Conservation (phyloP, 208 protist genomes). For the Polymyxa betae region DNA sequence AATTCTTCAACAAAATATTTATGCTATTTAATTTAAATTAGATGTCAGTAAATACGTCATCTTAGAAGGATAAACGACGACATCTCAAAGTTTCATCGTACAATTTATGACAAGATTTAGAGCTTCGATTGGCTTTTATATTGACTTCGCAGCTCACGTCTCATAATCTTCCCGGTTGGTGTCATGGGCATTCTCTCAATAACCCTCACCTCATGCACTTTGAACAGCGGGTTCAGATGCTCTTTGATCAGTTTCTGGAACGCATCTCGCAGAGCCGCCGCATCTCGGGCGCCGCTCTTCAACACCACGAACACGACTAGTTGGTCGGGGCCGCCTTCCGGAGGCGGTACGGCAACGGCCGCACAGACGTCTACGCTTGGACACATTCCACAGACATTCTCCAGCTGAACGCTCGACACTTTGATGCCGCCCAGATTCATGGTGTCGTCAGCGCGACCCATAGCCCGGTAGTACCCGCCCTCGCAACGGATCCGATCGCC, state of each 20-base stretch:
- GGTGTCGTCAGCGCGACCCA: slow-evolving; percentile 51
- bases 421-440: slow-evolving; percentile 57
- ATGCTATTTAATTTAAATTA: too few species aligned
- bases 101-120: too few species aligned
- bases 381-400: slow-evolving; percentile 20
- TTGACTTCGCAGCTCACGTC: slow-evolving; percentile 22
- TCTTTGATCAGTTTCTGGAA: background rate
- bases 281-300: background rate
- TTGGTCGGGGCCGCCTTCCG: slow-evolving; percentile 34
- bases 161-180: slow-evolving; percentile 52
- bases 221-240: slow-evolving; percentile 31
- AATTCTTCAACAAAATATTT: too few species aligned
- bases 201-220: slow-evolving; percentile 39
- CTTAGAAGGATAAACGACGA: too few species aligned
- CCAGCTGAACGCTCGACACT: slow-evolving; percentile 49
- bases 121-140: slow-evolving; percentile 9
- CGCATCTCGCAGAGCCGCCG: background rate
- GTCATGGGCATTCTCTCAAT: background rate
- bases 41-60: too few species aligned
- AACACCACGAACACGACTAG: slow-evolving; percentile 47
- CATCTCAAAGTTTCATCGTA: too few species aligned
- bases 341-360: slow-evolving; percentile 6
- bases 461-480: background rate
- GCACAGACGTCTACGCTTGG: background rate
- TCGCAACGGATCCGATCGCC: background rate